Base-by-base conservation (phyloP, 106 monocot species). In the Acanthochlamys bracteata region DNA sequence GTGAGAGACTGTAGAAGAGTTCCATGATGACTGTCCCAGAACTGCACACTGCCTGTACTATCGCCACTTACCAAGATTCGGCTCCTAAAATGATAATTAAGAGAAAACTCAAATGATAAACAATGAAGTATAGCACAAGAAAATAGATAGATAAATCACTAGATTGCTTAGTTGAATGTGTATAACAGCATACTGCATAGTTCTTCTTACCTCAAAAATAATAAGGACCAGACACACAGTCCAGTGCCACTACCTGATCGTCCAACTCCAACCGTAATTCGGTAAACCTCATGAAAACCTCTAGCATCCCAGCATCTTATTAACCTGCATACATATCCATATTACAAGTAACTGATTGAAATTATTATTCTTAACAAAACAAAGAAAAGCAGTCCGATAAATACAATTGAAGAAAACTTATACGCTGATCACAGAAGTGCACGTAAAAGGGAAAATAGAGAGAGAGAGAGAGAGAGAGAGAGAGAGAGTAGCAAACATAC, bases 41-140 rank as follows among this genome's bases (percentile, higher is more conserved):
- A 98, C 72, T 90, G 96, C 39, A 92, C 90, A 46, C 83, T 85
- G n/a, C 96, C 96, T 41, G 83, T 72, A 81, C 96, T 98, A 60
- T 98, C 96, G 42, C 87, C 91, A 73, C 96, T 98, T 23, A 98
- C 88, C 64, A 98, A 73, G 21, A 88, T 88, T 59, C 88, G 91
- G 75, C 80, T 81, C 75, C 96, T 98, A 59, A 58, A 53, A 52
- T 25, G 57, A 41, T 52, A 53, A 6, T 10, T 22, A 20, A 55
- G 3, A 55, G 55, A 55, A 54, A 11, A 55, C 20, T 49, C 49
- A 14, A 14, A 49, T 17, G 12, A 49, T 49, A 49, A 49, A 12
- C 49, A 4, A 33, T 33, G 4, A 33, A 6, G 33, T 33, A 33
- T 33, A 33, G 33, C 33, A 51, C n/a, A 51, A 20, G 55, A 8